phyloP scores from a whole-genome alignment of 208 protist species.

The Borovskyia barvae region DNA sequence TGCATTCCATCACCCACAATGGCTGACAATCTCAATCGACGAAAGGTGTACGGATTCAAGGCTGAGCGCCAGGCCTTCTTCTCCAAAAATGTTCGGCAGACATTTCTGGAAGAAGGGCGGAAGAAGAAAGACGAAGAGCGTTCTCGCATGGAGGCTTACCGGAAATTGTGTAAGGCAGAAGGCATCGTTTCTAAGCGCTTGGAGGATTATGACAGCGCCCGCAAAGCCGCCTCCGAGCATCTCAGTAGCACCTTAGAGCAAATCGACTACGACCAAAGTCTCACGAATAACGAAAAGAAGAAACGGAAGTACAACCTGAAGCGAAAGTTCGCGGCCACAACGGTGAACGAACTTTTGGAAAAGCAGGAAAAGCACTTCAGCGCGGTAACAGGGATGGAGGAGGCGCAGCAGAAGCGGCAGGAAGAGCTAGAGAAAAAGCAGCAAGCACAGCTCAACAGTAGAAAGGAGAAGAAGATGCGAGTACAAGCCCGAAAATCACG shows the following conservation, averaged over 20 bases:
- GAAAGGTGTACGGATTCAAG: conserved; percentile 57
- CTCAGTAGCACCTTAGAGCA: conserved; percentile 56
- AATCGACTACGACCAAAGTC: conserved; percentile 82
- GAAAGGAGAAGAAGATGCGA: conserved; percentile 39
- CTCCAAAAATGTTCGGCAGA: conserved; percentile 59
- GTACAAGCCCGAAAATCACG: conserved; percentile 47
- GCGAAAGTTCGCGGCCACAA: conserved; percentile 79
- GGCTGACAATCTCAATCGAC: conserved; percentile 27
- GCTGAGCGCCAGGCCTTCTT: conserved; percentile 78
- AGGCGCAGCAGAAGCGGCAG: conserved; percentile 48
- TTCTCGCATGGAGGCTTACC: conserved; percentile 87
- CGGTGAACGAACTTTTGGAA: conserved; percentile 57
- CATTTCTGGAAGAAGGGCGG: conserved; percentile 55
- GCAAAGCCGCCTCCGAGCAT: conserved; percentile 30
- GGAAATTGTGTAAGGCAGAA: conserved; percentile 76
- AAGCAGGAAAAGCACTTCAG: conserved; percentile 61
- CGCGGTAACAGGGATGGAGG: conserved; percentile 58
- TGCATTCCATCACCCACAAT: neutral
- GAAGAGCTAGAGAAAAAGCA: conserved; percentile 44
- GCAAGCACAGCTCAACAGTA: conserved; percentile 38
- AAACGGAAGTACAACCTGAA: conserved; percentile 86
- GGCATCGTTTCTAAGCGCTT: conserved; percentile 81
- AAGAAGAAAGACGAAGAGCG: conserved; percentile 77
- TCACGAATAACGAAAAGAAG: conserved; percentile 88
- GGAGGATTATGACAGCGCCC: conserved; percentile 72